phyloP scores from a whole-genome alignment of 495 filamentous ascomycete species.

The Lasiosphaeris hirsuta region DNA sequence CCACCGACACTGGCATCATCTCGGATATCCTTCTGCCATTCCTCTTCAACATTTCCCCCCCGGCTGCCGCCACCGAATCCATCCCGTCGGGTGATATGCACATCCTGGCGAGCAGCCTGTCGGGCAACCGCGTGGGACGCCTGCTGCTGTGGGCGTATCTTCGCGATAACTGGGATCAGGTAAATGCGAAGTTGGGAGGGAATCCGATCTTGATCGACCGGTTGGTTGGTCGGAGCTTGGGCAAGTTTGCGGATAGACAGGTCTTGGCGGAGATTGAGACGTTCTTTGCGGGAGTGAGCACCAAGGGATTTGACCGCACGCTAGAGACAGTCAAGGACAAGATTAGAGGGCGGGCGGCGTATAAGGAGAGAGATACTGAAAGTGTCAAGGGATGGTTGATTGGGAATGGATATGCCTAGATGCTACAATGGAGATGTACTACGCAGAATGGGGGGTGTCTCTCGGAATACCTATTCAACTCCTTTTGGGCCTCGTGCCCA shows the following conservation, averaged over 20 bases:
- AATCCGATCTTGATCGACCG: slow-evolving; percentile 87
- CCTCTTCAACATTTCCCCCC: slow-evolving; percentile 71
- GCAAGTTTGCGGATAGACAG: slow-evolving; percentile 68
- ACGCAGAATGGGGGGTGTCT: no score
- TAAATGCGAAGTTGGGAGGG: slow-evolving; percentile 61
- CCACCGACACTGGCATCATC: slow-evolving; percentile 64
- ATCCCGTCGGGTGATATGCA: slow-evolving; percentile 73
- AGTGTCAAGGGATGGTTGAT: slow-evolving; percentile 54
- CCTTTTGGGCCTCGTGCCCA: no score
- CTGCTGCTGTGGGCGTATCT: slow-evolving; percentile 78
- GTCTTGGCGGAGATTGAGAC: slow-evolving; percentile 70
- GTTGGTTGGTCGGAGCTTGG: slow-evolving; percentile 72
- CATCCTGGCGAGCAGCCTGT: slow-evolving; percentile 67
- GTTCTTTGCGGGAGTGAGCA: slow-evolving; percentile 84
- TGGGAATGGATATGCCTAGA: slow-evolving; percentile 25
- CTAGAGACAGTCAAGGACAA: slow-evolving; percentile 76
- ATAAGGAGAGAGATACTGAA: slow-evolving; percentile 67
- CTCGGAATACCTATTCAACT: no score
- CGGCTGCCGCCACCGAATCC: slow-evolving; percentile 37
- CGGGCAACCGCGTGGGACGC: slow-evolving; percentile 66
- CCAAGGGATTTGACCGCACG: slow-evolving; percentile 72
- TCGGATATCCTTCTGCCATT: slow-evolving; percentile 71
- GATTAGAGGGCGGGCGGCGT: slow-evolving; percentile 71
- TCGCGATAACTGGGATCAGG: slow-evolving; percentile 69
- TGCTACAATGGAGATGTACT: no score